Evolutionary conservation across 2,329 filamentous ascomycete species (phyloP).

Genomic region (Immersiporthe knoxdaviesiana): DNA sequence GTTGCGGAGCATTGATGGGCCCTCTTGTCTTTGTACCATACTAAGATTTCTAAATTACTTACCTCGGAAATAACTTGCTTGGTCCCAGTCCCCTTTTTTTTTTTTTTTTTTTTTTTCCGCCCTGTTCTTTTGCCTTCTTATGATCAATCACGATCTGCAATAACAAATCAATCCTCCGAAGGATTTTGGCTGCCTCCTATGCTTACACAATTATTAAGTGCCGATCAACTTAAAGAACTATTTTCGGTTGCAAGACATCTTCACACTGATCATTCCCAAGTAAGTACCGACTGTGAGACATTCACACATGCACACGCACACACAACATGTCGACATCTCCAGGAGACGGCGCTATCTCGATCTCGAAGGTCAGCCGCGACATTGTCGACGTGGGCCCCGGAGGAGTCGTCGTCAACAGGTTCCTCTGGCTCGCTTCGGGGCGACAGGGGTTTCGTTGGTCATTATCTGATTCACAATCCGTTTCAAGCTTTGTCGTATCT

Average conservation of each 20-base stretch:
- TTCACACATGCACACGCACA: too few relatives aligned
- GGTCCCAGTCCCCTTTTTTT: not conserved
- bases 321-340: not conserved
- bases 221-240: not conserved
- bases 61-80: not conserved
- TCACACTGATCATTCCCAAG: not conserved
- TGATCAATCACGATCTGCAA: not conserved
- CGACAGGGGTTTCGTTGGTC: not conserved
- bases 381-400: not conserved
- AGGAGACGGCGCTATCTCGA: not conserved
- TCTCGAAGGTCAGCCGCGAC: not conserved
- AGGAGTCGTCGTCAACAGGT: not conserved
- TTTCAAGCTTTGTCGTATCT: not conserved
- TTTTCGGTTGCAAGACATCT: not conserved
- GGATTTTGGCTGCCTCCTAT: not conserved
- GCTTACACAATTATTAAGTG: not conserved
- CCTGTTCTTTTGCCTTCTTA: too few relatives aligned
- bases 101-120: too few relatives aligned
- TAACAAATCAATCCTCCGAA: not conserved
- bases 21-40: not conserved
- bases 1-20: not conserved
- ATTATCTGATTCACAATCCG: not conserved
- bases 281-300: too few relatives aligned
- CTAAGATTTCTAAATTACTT: constrained; percentile 4
- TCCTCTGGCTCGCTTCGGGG: not conserved